A percentile compares a stretch with the other conserved stretches of the same genome.
These are phyloP conservation scores for Fusarium papillatum DNA, from an alignment of 2,329 filamentous ascomycete genomes.

Conservation along the genomic window DNA sequence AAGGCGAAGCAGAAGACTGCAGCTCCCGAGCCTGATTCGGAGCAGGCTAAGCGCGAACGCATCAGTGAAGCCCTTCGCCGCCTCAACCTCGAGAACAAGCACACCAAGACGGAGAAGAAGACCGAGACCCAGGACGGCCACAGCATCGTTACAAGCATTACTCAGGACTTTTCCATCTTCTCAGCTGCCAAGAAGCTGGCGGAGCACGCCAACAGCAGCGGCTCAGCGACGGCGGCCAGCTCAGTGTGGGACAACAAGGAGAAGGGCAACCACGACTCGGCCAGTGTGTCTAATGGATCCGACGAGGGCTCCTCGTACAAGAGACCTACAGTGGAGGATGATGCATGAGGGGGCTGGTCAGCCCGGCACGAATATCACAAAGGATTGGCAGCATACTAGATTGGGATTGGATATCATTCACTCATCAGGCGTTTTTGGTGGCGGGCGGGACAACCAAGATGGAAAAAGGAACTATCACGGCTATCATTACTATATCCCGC, in stretches of 20 bases:
- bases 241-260: slow-evolving; percentile 36
- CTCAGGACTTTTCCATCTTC: slow-evolving; percentile 42
- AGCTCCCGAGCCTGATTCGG: slow-evolving; percentile 21
- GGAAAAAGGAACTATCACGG: slow-evolving; percentile 1
- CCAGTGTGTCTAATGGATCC: slow-evolving; percentile 23
- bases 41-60: slow-evolving; percentile 31
- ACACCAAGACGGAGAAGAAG: slow-evolving; percentile 19
- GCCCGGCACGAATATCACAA: background rate
- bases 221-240: slow-evolving; percentile 39
- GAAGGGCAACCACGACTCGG: slow-evolving; percentile 22
- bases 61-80: slow-evolving; percentile 39
- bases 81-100: slow-evolving; percentile 27
- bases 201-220: slow-evolving; percentile 31
- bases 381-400: background rate
- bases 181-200: slow-evolving; percentile 37
- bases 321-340: slow-evolving; percentile 43
- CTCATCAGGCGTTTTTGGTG: slow-evolving; percentile 29
- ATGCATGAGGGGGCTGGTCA: background rate
- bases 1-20: slow-evolving; percentile 16
- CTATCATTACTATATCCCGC: slow-evolving; percentile 7
- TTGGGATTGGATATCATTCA: slow-evolving; percentile 5
- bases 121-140: slow-evolving; percentile 18
- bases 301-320: slow-evolving; percentile 36
- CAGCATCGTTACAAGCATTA: slow-evolving; percentile 37
- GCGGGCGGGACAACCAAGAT: background rate